Evolutionary conservation across 2,329 filamentous ascomycete species (phyloP), one percentile per base, ranked within the genome.

Genomic region (Venturia asperata): DNA sequence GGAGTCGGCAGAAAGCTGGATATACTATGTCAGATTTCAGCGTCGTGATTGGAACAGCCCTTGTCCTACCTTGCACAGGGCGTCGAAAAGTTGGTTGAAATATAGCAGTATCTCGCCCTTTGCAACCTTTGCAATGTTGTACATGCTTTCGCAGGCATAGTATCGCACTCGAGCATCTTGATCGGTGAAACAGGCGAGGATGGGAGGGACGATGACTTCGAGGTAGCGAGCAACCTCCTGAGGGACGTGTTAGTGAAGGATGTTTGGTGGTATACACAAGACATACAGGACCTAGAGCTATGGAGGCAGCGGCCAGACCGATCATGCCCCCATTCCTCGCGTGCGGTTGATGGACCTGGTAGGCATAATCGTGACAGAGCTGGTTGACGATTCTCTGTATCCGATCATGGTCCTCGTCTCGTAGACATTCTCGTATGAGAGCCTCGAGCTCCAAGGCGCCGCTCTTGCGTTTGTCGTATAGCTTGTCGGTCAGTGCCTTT

Each of bases 91-190:
- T 72, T 95, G 90, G 77, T 99, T 99, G 78, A 99, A 99, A 80
- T 96, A 99, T 49, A 95, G 85, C 69, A 99, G 78, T 24, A 99
- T 94, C 77, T 99, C 94, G 45, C 95, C 94, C 78, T 99, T 99
- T 67, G 93, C 94, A 61, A 99, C 94, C 79, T 99, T 99, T 73
- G 94, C 92, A 74, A 99, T 99, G 77, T 99, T 99, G 79, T 99
- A 99, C 94, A 99, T 99, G 76, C 92, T 95, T 80, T 99, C 94
- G 78, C 94, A 99, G 30, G 94, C 94, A 78, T 99, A 99, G 77
- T 99, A 99, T 69, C 94, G 86, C 41, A 97, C 94, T 66, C 94
- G 86, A 37, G 94, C 92, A 88, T 99, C 94, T 80, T 97, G 94
- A 71, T 99, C 95, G 66, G 90, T 91, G 77, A 99, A 99, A 80